Evolutionary conservation across 306 rosid species (phyloP).

Genomic region (Adenanthera pavonina): DNA sequence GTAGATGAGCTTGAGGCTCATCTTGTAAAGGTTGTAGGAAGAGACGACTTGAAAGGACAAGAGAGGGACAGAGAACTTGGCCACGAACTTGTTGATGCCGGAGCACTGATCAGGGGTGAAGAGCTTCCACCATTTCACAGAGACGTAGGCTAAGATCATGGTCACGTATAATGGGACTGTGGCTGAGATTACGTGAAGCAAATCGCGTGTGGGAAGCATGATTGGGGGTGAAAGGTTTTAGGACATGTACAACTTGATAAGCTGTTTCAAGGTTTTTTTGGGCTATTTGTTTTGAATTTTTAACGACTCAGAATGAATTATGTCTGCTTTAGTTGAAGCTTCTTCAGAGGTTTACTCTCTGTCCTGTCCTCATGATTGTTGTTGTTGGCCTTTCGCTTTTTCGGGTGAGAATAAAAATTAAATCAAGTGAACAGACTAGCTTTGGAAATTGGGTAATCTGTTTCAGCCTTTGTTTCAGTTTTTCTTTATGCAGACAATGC

Average conservation of each 20-base stretch:
- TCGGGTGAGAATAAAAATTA: conserved; percentile 3
- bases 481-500: neutral
- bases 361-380: conserved; percentile 47
- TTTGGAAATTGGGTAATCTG: conserved; percentile 12
- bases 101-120: conserved; percentile 92
- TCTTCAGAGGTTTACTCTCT: conserved; percentile 55
- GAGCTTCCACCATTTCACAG: conserved; percentile 92
- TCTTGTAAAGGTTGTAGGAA: conserved; percentile 72
- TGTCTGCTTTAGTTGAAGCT: conserved; percentile 60
- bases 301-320: conserved; percentile 54
- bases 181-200: conserved; percentile 79
- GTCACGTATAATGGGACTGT: conserved; percentile 86
- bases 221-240: conserved; percentile 36
- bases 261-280: conserved; percentile 45
- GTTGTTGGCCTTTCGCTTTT: conserved; percentile 42
- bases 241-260: conserved; percentile 38
- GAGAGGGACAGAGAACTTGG: conserved; percentile 90
- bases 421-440: neutral
- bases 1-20: conserved; percentile 72
- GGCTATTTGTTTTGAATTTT: conserved; percentile 20
- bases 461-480: conserved; percentile 4
- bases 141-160: conserved; percentile 82
- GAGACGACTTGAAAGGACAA: conserved; percentile 88
- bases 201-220: conserved; percentile 81
- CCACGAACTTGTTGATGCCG: conserved; percentile 93